Evolutionary conservation across 129 eudicot genomes (phyloP).

Genomic region (Artemisia tridentata): DNA sequence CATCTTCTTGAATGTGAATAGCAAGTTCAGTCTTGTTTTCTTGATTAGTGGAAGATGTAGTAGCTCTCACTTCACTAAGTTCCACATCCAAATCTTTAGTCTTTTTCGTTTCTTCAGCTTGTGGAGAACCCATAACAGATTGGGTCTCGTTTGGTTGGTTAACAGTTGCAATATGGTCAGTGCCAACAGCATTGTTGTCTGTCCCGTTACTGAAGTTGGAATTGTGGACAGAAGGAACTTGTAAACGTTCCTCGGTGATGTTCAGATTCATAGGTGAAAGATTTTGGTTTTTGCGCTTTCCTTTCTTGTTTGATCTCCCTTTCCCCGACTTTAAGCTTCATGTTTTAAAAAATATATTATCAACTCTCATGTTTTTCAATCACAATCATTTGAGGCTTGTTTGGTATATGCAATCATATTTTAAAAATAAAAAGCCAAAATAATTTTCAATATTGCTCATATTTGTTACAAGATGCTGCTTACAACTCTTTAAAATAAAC

Average conservation of each 20-base stretch:
- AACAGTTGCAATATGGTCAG: slow-evolving; percentile 13
- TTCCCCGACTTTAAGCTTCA: slow-evolving; percentile 30
- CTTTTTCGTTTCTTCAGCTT: slow-evolving; percentile 26
- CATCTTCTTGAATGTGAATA: slow-evolving; percentile 35
- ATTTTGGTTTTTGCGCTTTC: neutral
- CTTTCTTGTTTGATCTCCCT: too few species aligned
- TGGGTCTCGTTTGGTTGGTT: slow-evolving; percentile 32
- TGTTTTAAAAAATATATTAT: neutral
- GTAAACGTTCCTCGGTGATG: slow-evolving; percentile 36
- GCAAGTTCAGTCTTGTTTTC: slow-evolving; percentile 30
- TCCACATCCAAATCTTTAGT: slow-evolving; percentile 26
- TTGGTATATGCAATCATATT: neutral
- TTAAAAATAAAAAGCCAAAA: neutral
- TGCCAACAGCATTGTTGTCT: slow-evolving; percentile 23
- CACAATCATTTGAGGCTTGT: neutral
- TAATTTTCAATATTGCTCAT: neutral
- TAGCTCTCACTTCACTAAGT: slow-evolving; percentile 32
- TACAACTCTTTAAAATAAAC: neutral
- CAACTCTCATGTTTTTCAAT: slow-evolving; percentile 1
- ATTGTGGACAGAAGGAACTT: slow-evolving; percentile 21
- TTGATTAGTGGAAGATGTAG: slow-evolving; percentile 27
- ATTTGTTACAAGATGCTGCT: neutral
- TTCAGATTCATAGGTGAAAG: slow-evolving; percentile 39
- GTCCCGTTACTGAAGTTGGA: slow-evolving; percentile 11
- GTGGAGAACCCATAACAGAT: slow-evolving; percentile 24